Percentiles rank a stretch among this genome's conserved stretches.
phyloP scores from a whole-genome alignment of 208 protist genomes.

The Trypanosomatidae sp. region DNA sequence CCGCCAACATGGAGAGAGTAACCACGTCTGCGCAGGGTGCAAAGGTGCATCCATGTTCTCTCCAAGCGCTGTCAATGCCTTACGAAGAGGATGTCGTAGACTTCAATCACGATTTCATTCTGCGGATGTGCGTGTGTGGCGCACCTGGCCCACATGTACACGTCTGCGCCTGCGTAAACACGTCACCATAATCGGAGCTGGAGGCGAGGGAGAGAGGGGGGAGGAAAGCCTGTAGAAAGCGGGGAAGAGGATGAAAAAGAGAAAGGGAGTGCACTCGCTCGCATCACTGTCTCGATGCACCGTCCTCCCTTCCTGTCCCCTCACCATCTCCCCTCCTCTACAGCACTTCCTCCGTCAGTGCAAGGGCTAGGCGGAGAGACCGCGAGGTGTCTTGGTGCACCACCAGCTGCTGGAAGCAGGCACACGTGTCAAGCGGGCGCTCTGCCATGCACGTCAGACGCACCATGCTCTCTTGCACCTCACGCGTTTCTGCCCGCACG shows the following conservation, averaged over 20 bases:
- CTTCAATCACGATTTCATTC: not conserved
- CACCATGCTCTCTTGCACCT: conserved; percentile 33
- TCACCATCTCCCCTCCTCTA: conserved; percentile 10
- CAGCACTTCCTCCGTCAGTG: conserved; percentile 66
- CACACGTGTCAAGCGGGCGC: conserved; percentile 58
- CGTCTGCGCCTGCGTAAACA: not conserved
- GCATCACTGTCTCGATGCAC: not conserved
- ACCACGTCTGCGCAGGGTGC: not conserved
- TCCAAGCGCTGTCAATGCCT: not conserved
- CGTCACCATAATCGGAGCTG: not conserved
- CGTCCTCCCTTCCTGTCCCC: not conserved
- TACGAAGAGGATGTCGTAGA: not conserved
- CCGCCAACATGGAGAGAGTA: not conserved
- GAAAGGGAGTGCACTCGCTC: not conserved
- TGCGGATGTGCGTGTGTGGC: not conserved
- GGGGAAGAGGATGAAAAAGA: not conserved
- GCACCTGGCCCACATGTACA: not conserved
- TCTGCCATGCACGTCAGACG: conserved; percentile 82
- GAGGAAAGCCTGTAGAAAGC: not conserved
- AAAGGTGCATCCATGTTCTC: not conserved
- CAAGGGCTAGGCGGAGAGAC: conserved; percentile 53
- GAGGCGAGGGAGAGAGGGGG: not conserved
- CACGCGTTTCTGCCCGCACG: conserved; percentile 23
- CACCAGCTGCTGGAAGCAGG: conserved; percentile 79
- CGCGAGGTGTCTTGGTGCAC: conserved; percentile 43